Conservation (phyloP, 305 asterid genomes). For the Fraxinus velutina region DNA sequence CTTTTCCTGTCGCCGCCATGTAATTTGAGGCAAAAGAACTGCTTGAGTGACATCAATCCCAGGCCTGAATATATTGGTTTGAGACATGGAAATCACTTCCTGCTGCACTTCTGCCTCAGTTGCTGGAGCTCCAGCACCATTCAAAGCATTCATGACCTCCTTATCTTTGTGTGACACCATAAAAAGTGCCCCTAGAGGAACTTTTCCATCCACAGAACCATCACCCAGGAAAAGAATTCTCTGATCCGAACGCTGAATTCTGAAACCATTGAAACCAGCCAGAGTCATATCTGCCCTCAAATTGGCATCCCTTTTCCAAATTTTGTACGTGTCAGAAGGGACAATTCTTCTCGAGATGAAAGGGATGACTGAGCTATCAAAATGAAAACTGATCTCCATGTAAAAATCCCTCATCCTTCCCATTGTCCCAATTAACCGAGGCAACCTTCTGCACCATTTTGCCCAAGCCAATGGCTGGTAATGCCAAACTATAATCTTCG, state of each 20-base stretch:
- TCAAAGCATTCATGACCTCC: not conserved
- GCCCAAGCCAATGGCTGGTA: no score
- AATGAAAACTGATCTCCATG: slow-evolving; percentile 92
- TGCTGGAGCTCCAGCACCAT: not conserved
- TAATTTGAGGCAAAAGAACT: slow-evolving; percentile 47
- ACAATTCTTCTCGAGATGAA: slow-evolving; percentile 86
- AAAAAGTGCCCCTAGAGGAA: no score
- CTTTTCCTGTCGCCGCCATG: slow-evolving; percentile 84
- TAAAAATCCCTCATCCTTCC: slow-evolving; percentile 86
- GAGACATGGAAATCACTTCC: not conserved
- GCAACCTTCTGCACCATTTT: no score
- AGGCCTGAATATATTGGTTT: slow-evolving; percentile 78
- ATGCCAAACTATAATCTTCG: no score
- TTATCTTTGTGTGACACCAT: slow-evolving; percentile 71
- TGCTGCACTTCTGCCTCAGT: not conserved
- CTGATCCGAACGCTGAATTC: slow-evolving; percentile 83
- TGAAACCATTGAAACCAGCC: slow-evolving; percentile 33
- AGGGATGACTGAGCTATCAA: slow-evolving; percentile 38
- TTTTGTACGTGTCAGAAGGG: slow-evolving; percentile 85
- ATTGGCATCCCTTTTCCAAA: slow-evolving; percentile 90
- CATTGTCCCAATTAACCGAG: slow-evolving; percentile 53
- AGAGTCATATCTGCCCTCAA: slow-evolving; percentile 89
- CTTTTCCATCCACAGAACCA: slow-evolving; percentile 50
- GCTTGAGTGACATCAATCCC: slow-evolving; percentile 75
- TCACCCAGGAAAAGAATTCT: slow-evolving; percentile 88